Evolutionary conservation across 2,329 filamentous ascomycete species (phyloP).

Genomic region (Ophiobolus disseminans): DNA sequence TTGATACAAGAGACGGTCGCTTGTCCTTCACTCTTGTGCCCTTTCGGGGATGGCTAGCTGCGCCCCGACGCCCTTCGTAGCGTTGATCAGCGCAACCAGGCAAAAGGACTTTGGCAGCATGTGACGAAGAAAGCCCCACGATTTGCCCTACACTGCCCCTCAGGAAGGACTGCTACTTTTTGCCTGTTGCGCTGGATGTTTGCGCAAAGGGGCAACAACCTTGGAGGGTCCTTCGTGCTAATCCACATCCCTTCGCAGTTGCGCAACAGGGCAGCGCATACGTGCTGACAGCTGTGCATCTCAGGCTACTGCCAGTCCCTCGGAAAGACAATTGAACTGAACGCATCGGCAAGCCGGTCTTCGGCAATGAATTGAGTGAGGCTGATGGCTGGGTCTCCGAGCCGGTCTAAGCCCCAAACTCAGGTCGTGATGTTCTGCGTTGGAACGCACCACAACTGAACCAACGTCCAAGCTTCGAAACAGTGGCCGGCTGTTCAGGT

Average conservation of each 20-base stretch:
- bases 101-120: background rate
- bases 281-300: background rate
- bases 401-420: no score
- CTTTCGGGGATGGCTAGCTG: conserved; percentile 14
- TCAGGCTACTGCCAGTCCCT: background rate
- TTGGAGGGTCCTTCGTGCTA: background rate
- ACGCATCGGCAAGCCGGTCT: background rate
- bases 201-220: background rate
- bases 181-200: conserved; percentile 1
- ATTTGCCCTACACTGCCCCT: conserved; percentile 20
- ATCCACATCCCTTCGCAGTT: background rate
- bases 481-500: no score
- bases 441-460: no score
- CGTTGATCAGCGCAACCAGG: background rate
- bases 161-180: conserved; percentile 3
- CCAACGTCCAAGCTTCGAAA: no score
- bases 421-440: no score
- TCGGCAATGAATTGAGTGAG: conserved; percentile 1
- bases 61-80: conserved; percentile 25
- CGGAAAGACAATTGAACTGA: background rate
- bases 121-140: conserved; percentile 18
- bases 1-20: conserved; percentile 20
- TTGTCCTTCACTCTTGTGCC: conserved; percentile 18
- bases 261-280: conserved; percentile 1
- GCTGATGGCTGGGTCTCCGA: background rate